phyloP scores from a whole-genome alignment of 495 filamentous ascomycete genomes.

The Tuber indicum region DNA sequence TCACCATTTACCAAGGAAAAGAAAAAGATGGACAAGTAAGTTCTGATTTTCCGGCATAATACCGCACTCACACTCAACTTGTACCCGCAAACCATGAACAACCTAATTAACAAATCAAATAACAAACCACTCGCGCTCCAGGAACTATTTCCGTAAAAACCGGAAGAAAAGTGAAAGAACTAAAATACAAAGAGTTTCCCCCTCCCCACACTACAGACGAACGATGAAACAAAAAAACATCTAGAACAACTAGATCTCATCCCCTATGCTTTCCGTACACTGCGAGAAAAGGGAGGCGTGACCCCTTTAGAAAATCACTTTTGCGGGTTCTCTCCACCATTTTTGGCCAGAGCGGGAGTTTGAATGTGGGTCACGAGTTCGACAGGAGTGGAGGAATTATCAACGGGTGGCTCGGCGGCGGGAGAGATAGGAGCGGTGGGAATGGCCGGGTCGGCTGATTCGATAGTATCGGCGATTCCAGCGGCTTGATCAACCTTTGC shows the following conservation, averaged over 20 bases:
- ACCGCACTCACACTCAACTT: neutral
- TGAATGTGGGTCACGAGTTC: neutral
- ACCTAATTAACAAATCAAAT: neutral
- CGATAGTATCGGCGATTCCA: neutral
- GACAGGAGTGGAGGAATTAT: neutral
- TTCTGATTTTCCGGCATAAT: neutral
- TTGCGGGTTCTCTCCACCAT: neutral
- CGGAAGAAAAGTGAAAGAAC: neutral
- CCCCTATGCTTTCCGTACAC: neutral
- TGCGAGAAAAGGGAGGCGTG: neutral
- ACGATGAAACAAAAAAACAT: neutral
- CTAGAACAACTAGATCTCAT: neutral
- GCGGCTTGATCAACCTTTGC: neutral
- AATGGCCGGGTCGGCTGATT: neutral
- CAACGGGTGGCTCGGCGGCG: neutral
- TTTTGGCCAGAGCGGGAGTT: neutral
- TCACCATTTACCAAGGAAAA: neutral
- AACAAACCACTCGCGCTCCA: neutral
- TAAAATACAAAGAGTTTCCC: neutral
- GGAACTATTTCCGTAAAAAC: neutral
- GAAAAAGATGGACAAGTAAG: neutral
- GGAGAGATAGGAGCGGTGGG: neutral
- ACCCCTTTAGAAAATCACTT: neutral
- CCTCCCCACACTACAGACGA: neutral
- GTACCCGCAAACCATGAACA: neutral